These are phyloP conservation scores for Knufia fluminis DNA, from an alignment of 2,329 filamentous ascomycete genomes.

Conservation along the genomic window DNA sequence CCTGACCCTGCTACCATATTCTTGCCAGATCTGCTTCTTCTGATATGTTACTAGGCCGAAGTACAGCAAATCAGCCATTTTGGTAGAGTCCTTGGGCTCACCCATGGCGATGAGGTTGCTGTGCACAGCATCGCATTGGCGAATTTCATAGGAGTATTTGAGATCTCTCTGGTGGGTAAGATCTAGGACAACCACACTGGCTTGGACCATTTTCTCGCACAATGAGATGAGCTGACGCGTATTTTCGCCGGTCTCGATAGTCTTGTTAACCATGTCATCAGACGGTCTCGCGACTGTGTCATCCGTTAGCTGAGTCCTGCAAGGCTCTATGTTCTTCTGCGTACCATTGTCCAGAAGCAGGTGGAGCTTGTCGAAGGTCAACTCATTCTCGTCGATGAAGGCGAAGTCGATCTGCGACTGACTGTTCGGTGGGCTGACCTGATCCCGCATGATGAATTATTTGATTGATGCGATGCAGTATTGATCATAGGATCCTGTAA, in stretches of 20 bases:
- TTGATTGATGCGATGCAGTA: not conserved
- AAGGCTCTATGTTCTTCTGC: not conserved
- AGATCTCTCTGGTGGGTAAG: not conserved
- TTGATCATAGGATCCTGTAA: not conserved
- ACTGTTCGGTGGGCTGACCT: not conserved
- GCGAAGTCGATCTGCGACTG: not conserved
- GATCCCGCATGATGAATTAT: not conserved
- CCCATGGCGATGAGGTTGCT: not conserved
- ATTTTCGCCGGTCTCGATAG: not conserved
- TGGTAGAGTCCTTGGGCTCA: not conserved
- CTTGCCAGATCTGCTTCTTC: too few relatives aligned
- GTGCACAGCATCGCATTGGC: not conserved
- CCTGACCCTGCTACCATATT: too few relatives aligned
- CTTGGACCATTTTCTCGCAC: not conserved
- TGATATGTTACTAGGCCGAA: too few relatives aligned
- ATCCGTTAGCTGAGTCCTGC: not conserved
- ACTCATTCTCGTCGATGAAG: not conserved
- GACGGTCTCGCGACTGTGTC: not conserved
- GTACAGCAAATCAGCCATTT: not conserved
- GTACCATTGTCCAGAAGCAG: not conserved
- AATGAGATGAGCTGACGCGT: not conserved
- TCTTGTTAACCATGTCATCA: not conserved
- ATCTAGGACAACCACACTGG: not conserved
- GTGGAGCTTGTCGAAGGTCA: not conserved
- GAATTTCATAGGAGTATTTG: not conserved